These are phyloP conservation scores for Medicago ruthenica DNA, from an alignment of 306 rosid genomes.

Conservation along the genomic window DNA sequence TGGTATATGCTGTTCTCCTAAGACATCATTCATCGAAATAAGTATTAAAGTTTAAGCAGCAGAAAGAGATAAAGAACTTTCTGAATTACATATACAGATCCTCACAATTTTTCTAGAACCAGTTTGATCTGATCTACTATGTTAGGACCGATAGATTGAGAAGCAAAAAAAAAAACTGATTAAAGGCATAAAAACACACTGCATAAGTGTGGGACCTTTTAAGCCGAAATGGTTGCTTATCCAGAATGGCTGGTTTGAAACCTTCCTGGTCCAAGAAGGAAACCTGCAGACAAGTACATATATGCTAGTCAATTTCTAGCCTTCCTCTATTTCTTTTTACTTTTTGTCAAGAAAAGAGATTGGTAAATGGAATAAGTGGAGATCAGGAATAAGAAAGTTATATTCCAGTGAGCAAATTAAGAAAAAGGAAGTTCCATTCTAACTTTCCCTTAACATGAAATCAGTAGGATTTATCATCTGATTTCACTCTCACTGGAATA, in stretches of 20 bases:
- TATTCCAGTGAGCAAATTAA: slow-evolving; percentile 10
- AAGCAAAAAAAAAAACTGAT: slow-evolving; percentile 2
- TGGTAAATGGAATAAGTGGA: slow-evolving; percentile 21
- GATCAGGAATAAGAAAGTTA: slow-evolving; percentile 14
- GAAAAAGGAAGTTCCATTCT: slow-evolving; percentile 18
- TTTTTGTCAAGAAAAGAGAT: slow-evolving; percentile 18
- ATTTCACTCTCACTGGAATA: slow-evolving; percentile 5
- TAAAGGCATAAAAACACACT: not conserved
- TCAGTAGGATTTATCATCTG: slow-evolving; percentile 10
- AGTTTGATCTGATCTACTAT: slow-evolving; percentile 16
- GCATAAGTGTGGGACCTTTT: slow-evolving; percentile 48
- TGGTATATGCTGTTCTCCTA: slow-evolving; percentile 78
- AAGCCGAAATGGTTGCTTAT: slow-evolving; percentile 59
- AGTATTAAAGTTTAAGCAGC: slow-evolving; percentile 19
- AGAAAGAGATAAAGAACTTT: slow-evolving; percentile 16
- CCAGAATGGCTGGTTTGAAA: slow-evolving; percentile 60
- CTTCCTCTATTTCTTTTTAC: not conserved
- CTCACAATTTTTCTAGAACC: slow-evolving; percentile 17
- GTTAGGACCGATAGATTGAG: slow-evolving; percentile 29
- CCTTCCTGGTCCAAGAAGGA: slow-evolving; percentile 59
- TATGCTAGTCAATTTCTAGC: slow-evolving; percentile 37
- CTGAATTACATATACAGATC: not conserved
- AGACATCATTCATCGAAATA: slow-evolving; percentile 43
- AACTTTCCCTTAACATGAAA: slow-evolving; percentile 9
- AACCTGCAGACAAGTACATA: slow-evolving; percentile 50